Percentiles rank a stretch among this genome's conserved stretches.
Evolutionary conservation across 2,329 filamentous ascomycete species (phyloP).

Genomic region (Helicocarpus griseus): DNA sequence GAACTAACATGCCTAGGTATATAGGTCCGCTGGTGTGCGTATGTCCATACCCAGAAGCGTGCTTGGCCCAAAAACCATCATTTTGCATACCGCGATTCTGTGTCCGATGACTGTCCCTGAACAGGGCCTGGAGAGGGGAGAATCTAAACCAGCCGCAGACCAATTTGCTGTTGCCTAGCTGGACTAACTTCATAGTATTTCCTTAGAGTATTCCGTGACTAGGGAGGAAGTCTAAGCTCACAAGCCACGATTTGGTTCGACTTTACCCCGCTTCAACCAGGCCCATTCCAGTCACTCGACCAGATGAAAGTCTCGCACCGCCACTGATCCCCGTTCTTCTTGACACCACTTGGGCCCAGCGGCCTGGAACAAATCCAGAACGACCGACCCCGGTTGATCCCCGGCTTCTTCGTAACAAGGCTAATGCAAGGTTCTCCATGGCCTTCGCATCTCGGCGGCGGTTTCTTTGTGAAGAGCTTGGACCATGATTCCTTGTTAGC

Average conservation of each 20-base stretch:
- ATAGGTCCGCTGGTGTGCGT: no score
- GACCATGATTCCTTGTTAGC: constrained; percentile 74
- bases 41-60: no score
- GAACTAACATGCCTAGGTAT: no score
- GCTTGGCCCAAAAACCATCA: no score
- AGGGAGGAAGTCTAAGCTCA: neutral
- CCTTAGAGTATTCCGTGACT: no score
- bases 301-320: constrained; percentile 76
- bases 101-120: no score
- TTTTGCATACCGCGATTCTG: no score
- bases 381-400: constrained; percentile 61
- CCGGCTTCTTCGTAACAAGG: constrained; percentile 77
- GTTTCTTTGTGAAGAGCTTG: constrained; percentile 66
- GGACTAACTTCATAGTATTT: no score
- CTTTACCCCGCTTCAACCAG: neutral
- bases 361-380: constrained; percentile 68
- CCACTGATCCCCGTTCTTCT: constrained; percentile 78
- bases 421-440: constrained; percentile 81
- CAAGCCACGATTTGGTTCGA: neutral
- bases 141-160: no score
- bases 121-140: no score
- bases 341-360: constrained; percentile 72
- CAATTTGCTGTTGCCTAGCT: no score
- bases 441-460: constrained; percentile 66
- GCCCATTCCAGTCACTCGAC: constrained; percentile 51